Evolutionary conservation across 1,139 yeast genomes (phyloP), one percentile per base, ranked within the genome.

Genomic region (Protomyces pachydermus): DNA sequence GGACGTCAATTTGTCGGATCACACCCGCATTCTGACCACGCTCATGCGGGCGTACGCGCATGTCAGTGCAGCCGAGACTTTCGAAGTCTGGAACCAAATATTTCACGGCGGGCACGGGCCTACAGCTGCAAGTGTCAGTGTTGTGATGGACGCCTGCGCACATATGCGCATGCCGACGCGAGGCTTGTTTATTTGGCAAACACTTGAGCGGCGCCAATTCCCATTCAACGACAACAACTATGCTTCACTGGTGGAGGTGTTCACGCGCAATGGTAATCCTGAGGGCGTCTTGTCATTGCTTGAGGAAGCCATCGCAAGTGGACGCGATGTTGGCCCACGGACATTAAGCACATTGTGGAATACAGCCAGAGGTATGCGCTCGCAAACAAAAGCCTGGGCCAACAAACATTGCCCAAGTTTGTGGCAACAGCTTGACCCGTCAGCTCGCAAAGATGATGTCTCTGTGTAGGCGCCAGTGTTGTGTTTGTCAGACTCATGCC

Each of bases 41-140:
- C 45, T 58, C 20, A 58, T 58, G 62, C 45, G 54, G 10, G 62
- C 62, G 20, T 58, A 58, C 39, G 62, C 62, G 25, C 45, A 58
- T 45, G 62, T 58, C 35, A 32, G 42, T 42, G 53, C 62, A 14
- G 38, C 62, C 12, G 53, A 51, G n/a, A 39, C 62, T 6, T 58
- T 52, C 34, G 62, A 58, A 16, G 38, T 58, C 16, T 58, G 62
- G 62, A 55, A 58, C 9, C 62, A 58, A 12, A 58, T 58, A 12
- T 28, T 23, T n/a, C 42, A 50, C 14, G 42, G 52, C 20, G 56
- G 56, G 3, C 28, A 50, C 8, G 62, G 62, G 16, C 62, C 62
- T 20, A 52, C 62, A 3, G 25, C 53, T 3, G 62, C 56, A 8
- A 52, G 56, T 34, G 62, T 58, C 28, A 58, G 62, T 32, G 54